Evolutionary conservation across 2,329 filamentous ascomycete species (phyloP).

Genomic region (Penicillium digitatum): DNA sequence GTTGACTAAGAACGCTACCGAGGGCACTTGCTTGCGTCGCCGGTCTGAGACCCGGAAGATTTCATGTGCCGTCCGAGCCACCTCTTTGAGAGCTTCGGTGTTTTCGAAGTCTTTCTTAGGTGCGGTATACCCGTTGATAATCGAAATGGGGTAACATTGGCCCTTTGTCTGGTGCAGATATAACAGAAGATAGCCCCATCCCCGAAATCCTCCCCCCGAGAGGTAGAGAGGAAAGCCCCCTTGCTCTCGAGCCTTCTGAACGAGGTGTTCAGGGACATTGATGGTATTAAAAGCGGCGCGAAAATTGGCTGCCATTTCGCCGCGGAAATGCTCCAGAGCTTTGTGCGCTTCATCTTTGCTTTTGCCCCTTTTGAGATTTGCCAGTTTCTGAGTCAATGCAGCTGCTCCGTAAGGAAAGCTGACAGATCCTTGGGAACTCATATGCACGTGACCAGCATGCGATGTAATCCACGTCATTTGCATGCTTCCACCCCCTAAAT

Average conservation of each 20-base stretch:
- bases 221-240: conserved; percentile 68
- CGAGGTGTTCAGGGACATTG: conserved; percentile 53
- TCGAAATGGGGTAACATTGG: conserved; percentile 71
- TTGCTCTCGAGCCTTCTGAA: conserved; percentile 42
- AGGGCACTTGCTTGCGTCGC: conserved; percentile 73
- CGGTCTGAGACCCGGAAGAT: conserved; percentile 73
- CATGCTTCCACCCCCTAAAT: conserved; percentile 69
- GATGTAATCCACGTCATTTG: conserved; percentile 65
- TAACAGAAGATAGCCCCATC: conserved; percentile 84
- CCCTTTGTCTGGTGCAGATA: conserved; percentile 62
- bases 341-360: conserved; percentile 39
- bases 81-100: conserved; percentile 25
- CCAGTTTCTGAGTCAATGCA: conserved; percentile 56
- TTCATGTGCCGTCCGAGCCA: conserved; percentile 27
- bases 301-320: conserved; percentile 54
- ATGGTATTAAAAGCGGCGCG: conserved; percentile 57
- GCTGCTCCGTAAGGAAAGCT: conserved; percentile 68
- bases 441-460: conserved; percentile 47
- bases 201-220: conserved; percentile 81
- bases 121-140: conserved; percentile 72
- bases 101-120: conserved; percentile 31
- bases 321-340: conserved; percentile 39
- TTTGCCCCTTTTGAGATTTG: conserved; percentile 40
- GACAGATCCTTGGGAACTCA: conserved; percentile 55
- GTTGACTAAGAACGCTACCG: conserved; percentile 72